Evolutionary conservation across 2,329 filamentous ascomycete genomes (phyloP).

Genomic region (Acarospora socialis): DNA sequence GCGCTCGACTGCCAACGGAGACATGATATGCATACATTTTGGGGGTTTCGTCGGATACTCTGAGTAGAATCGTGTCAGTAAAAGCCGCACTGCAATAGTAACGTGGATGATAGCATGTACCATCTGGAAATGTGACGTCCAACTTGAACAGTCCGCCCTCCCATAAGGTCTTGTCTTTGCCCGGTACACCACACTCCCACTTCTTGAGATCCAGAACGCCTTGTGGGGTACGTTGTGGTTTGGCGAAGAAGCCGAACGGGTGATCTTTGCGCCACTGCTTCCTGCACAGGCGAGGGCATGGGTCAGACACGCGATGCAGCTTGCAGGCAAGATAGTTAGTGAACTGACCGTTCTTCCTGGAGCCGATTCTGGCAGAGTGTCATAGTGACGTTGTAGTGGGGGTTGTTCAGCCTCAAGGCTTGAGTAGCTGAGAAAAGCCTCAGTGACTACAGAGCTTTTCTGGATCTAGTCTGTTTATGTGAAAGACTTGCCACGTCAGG

Average conservation of each 20-base stretch:
- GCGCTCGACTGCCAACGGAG: too few species aligned
- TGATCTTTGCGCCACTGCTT: slow-evolving; percentile 97
- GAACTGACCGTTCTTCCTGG: slow-evolving; percentile 66
- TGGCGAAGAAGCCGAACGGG: slow-evolving; percentile 93
- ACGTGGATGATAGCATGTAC: slow-evolving; percentile 35
- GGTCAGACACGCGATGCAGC: neutral
- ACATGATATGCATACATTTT: slow-evolving; percentile 53
- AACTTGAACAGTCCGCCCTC: slow-evolving; percentile 96
- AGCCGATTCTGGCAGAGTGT: slow-evolving; percentile 78
- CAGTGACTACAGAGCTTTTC: too few species aligned
- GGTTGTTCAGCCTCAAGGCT: neutral
- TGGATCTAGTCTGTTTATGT: too few species aligned
- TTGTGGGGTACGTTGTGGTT: slow-evolving; percentile 63
- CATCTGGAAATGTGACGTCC: slow-evolving; percentile 82
- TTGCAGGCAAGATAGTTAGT: neutral
- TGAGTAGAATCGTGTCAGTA: slow-evolving; percentile 30
- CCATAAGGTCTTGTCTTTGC: slow-evolving; percentile 95
- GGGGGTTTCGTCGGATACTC: slow-evolving; percentile 98
- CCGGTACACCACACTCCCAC: slow-evolving; percentile 94
- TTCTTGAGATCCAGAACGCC: slow-evolving; percentile 82
- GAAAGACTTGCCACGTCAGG: too few species aligned
- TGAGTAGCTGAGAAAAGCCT: too few species aligned
- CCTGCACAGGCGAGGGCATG: slow-evolving; percentile 32
- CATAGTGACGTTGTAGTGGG: slow-evolving; percentile 38
- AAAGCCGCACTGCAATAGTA: slow-evolving; percentile 6